Evolutionary conservation across 176 grass and related monocot genomes (phyloP), one percentile per base, ranked within the genome.

Genomic region (Musa schizocarpa): DNA sequence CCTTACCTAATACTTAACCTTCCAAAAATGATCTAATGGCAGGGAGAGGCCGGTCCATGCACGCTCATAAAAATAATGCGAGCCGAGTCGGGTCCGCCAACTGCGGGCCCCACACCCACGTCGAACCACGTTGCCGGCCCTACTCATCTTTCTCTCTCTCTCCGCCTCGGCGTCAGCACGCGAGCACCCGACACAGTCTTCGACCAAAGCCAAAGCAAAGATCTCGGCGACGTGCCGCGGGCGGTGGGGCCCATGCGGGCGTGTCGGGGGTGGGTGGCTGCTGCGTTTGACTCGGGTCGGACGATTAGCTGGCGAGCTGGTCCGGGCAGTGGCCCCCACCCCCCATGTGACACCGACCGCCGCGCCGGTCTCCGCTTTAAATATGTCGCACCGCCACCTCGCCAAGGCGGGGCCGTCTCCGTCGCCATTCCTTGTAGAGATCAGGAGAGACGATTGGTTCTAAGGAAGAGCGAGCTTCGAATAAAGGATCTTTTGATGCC

Each of bases 191-290:
- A 70, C 43, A 21, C 34, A 3, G 68, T 11, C 68, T 70, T 70
- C 43, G 68, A 70, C 68, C 68, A 50, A 70, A 70, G 52, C 48
- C 48, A 70, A 70, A 70, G 68, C 68, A 51, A 70, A 70, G 68
- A 70, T 70, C 68, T 49, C 29, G 66, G 10, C 14, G 66, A 49
- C 5, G 34, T 69, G 66, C 16, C 29, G 9, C 6, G 61, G 34
- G n/a, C 27, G 14, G 66, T 12, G 26, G 66, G 14, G 13, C 16
- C 27, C 14, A 8, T 0, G 29, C 13, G 16, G 29, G 7, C 13
- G 7, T 16, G 27, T 14, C 21, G 4, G 66, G 29, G n/a, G n/a
- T 63, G 61, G 61, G 63, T 12, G 11, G 9, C 63, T 2, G 63
- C 9, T 25, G 63, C 1, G 10, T 65, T 70, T 70, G 68, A 70